Base-by-base conservation (phyloP, 2,329 filamentous ascomycete species). In the Aspergillaceae sp. region DNA sequence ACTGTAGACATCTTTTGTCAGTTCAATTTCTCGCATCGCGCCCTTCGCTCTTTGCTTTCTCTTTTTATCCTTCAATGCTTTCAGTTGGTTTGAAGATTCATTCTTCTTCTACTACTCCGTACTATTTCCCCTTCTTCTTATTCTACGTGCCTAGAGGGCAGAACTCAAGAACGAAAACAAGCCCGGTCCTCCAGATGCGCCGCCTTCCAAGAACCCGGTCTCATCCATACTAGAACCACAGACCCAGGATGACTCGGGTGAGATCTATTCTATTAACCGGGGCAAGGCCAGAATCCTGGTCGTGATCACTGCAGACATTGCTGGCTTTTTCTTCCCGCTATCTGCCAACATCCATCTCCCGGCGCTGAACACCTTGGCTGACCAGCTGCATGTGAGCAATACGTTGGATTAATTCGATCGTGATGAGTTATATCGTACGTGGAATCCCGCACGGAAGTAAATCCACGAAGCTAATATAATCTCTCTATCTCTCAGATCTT, bases 341-440 rank as follows among this genome's bases (percentile, higher is more conserved):
- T 67, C 64, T 2, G 48, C 46, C 3, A 60, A 52, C 32, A 61
- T 63, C 42, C 63, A 62, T 45, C 58, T 57, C 30, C 63, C 64
- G 11, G 57, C 61, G 7, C 49, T 67, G 19, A 58, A 60, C 6
- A 44, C 51, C 4, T 54, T 69, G 4, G 61, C 65, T 0, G 49
- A 55, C 2, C 66, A 69, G 34, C 64, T 73, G 44, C 47, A 65
- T 30, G 63, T 71, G 7, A 66, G 69, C 2, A 57, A 55, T 27
- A 60, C 67, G 3, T 55, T 64, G 33, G 2, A 67, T 74, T 52
- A 75, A 74, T 50, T 56, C 75, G 48, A 74, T 71, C 2, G 61
- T 76, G 19, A 76, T 69, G 1, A 70, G 68, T 3, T 77, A 76
- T 48, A 56, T 76, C 60, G 67, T 68, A 58, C n/a, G 48, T 50